Evolutionary conservation across 2,329 filamentous ascomycete species (phyloP).

Genomic region (Tricladium varicosporioides): DNA sequence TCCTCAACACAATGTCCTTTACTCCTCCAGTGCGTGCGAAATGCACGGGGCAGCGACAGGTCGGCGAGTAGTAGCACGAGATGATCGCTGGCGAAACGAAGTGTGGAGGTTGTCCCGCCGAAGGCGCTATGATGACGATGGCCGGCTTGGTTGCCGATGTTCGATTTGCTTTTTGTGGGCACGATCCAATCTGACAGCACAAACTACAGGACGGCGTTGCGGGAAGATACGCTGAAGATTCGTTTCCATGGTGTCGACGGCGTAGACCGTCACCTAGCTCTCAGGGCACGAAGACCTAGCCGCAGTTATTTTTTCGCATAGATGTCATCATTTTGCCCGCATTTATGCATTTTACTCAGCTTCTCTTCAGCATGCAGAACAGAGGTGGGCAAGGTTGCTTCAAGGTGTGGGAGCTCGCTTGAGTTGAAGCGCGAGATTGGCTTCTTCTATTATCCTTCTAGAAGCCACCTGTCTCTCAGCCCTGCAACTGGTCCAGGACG

Average conservation of each 20-base stretch:
- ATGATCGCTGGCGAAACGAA: slow-evolving; percentile 8
- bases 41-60: slow-evolving; percentile 26
- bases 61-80: slow-evolving; percentile 18
- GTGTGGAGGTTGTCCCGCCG: not conserved
- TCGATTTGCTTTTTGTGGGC: slow-evolving; percentile 4
- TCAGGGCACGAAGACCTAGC: not conserved
- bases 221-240: not conserved
- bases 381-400: not conserved
- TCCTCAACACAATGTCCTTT: not conserved
- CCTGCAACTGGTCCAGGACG: not conserved
- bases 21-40: slow-evolving; percentile 3
- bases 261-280: not conserved
- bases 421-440: slow-evolving; percentile 16
- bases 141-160: slow-evolving; percentile 9
- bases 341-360: slow-evolving; percentile 10
- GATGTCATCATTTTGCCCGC: slow-evolving; percentile 5
- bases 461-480: slow-evolving; percentile 19
- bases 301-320: not conserved
- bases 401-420: slow-evolving; percentile 5
- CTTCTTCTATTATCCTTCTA: slow-evolving; percentile 25
- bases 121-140: slow-evolving; percentile 22
- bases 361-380: slow-evolving; percentile 5
- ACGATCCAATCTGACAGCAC: not conserved
- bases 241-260: not conserved
- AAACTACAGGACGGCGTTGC: not conserved